Evolutionary conservation across 2,329 filamentous ascomycete species (phyloP), one percentile per base, ranked within the genome.

Genomic region (Apiospora marii): DNA sequence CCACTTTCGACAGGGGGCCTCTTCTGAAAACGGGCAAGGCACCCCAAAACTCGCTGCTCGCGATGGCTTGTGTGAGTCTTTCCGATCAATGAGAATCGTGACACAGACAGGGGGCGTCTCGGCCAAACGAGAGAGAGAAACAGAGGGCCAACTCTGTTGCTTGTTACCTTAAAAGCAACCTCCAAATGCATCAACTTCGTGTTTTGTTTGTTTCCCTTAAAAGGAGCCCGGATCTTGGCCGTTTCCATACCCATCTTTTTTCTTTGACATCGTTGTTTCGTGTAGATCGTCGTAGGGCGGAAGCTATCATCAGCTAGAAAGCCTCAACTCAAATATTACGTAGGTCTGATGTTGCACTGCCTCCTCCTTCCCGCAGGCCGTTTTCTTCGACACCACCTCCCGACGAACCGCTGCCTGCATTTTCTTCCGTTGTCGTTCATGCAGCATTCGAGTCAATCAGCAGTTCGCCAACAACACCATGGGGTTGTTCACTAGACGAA

Each of bases 21-120:
- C 58, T 64, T 37, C 58, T 64, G 58, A 64, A 64, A 64, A 64
- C 58, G 58, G 58, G 34, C 58, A 64, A 64, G 58, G 58, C 58
- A 41, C 58, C n/a, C 6, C 3, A 37, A 16, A 58, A 30, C 51
- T 41, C 37, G 37, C 14, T 13, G 24, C 27, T 34, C 27, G 27
- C 51, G 22, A 58, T 58, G 22, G 51, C 51, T 19, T 58, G 49
- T 53, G 49, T 53, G 49, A 53, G 49, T 30, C 49, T 13, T 30
- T 14, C 24, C 51, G 13, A 53, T 53, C 24, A 53, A 53, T 53
- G 16, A 48, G 14, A 34, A 34, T 37, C 14, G 34, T 34, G 34
- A 34, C 27, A 19, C 5, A 3, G 53, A 61, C 53, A 61, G 30
- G 53, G 51, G 44, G 46, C 6, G 19, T 61, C 53, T 22, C 16